Conservation (phyloP, 1,284 basidiomycete species). For the Malassezia caprae region DNA sequence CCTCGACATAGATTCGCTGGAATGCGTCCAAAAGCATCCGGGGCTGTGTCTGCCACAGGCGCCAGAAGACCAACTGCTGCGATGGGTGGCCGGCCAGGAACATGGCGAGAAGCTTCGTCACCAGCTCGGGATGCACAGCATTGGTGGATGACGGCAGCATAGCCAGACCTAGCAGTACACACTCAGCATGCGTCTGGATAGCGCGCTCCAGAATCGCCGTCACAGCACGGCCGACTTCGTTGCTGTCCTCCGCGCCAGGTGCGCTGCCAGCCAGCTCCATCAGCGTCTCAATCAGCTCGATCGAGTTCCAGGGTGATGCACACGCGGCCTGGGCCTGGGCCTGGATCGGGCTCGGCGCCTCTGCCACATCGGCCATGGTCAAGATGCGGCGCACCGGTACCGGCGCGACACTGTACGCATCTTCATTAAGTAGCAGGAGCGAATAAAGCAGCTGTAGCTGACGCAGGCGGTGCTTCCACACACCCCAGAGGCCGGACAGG, state of each 20-base stretch:
- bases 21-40: slow-evolving; percentile 75
- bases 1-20: slow-evolving; percentile 81
- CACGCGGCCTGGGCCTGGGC: slow-evolving; percentile 61
- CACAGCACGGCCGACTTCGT: slow-evolving; percentile 25
- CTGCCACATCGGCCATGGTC: slow-evolving; percentile 23
- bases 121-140: slow-evolving; percentile 72
- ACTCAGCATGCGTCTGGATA: slow-evolving; percentile 68
- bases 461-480: slow-evolving; percentile 73
- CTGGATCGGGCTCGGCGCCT: slow-evolving; percentile 63
- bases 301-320: slow-evolving; percentile 82
- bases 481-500: slow-evolving; percentile 51
- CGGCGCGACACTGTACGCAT: slow-evolving; percentile 64
- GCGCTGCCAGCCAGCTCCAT: slow-evolving; percentile 83
- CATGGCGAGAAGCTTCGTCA: slow-evolving; percentile 72
- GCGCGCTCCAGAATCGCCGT: slow-evolving; percentile 44
- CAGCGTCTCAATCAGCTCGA: slow-evolving; percentile 78
- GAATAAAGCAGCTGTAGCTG: slow-evolving; percentile 80
- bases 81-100: slow-evolving; percentile 87
- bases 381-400: slow-evolving; percentile 34
- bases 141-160: slow-evolving; percentile 80
- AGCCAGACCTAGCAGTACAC: slow-evolving; percentile 83
- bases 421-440: slow-evolving; percentile 66
- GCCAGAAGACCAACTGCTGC: slow-evolving; percentile 90
- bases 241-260: slow-evolving; percentile 49
- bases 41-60: slow-evolving; percentile 82